Conservation (phyloP, 2,329 filamentous ascomycete genomes). For the Coleophoma cylindrospora region DNA sequence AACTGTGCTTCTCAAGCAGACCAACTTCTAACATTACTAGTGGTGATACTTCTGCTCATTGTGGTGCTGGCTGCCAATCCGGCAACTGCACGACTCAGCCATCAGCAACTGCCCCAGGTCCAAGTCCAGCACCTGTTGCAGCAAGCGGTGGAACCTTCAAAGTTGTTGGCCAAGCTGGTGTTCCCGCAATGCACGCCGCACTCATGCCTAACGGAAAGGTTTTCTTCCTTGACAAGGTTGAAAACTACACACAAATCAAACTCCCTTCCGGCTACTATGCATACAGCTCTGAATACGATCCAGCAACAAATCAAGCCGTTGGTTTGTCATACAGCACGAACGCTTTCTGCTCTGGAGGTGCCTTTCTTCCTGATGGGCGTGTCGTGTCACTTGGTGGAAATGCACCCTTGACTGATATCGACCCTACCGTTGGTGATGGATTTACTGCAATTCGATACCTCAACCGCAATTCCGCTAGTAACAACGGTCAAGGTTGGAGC, state of each 20-base stretch:
- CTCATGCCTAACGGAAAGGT: constrained; percentile 54
- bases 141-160: constrained; percentile 40
- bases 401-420: constrained; percentile 46
- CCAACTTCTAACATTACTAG: constrained; percentile 16
- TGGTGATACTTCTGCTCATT: constrained; percentile 40
- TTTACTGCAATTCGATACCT: constrained; percentile 54
- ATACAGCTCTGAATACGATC: constrained; percentile 56
- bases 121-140: constrained; percentile 36
- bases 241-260: constrained; percentile 54
- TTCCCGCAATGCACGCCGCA: constrained; percentile 59
- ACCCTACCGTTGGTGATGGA: constrained; percentile 53
- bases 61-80: constrained; percentile 51
- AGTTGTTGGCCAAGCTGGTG: constrained; percentile 49
- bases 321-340: constrained; percentile 50
- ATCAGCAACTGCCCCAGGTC: constrained; percentile 23
- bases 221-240: constrained; percentile 58
- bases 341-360: constrained; percentile 55
- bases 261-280: constrained; percentile 49
- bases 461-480: constrained; percentile 36
- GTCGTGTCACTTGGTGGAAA: constrained; percentile 53
- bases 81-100: constrained; percentile 41
- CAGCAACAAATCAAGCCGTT: constrained; percentile 38
- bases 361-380: constrained; percentile 51
- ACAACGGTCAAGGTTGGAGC: constrained; percentile 44
- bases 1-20: not conserved